Evolutionary conservation across 2,329 filamentous ascomycete species (phyloP), one percentile per base, ranked within the genome.

Genomic region (Fusarium xylarioides): DNA sequence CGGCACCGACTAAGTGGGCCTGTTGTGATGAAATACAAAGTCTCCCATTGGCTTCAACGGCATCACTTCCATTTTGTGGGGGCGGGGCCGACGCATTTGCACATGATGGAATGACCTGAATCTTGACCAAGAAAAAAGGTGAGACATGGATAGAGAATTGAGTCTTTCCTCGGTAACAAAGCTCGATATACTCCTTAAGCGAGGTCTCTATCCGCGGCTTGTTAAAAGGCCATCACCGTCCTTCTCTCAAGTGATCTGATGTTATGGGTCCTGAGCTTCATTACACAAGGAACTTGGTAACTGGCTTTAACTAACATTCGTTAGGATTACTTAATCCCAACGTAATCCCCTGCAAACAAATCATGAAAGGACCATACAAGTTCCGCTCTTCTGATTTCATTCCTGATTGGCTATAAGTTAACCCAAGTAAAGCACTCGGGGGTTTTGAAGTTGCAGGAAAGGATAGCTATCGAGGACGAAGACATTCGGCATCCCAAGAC

Each of bases 1-100:
- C 72, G 72, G 72, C 57, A 58, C 69, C 72, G 72, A 74, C 69
- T 50, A 75, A 74, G 72, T 67, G 68, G 72, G 59, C 38, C 57
- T 49, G 9, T 23, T 16, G 43, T 61, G 42, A 53, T 75, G 69
- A 68, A 75, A 74, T 75, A 57, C 53, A 40, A 53, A 28, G 32
- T 18, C 32, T 23, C 52, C 59, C 26, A 75, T 74, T 74, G 68
- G 72, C 3, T 40, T 7, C 19, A 21, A 14, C 72, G 72, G 72
- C 44, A 11, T 74, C 46, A 53, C 28, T 73, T 72, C 64, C 64
- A 67, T 60, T 73, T 70, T 74, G 72, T 55, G 72, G 72, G 72
- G 72, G 72, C 35, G 72, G 72, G 71, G 72, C 72, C 72, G 72
- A 63, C 30, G 42, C 14, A 54, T 53, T 58, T 61, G 68, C 71